phyloP scores from a whole-genome alignment of 331 rosid species.

The Ulmus americana region DNA sequence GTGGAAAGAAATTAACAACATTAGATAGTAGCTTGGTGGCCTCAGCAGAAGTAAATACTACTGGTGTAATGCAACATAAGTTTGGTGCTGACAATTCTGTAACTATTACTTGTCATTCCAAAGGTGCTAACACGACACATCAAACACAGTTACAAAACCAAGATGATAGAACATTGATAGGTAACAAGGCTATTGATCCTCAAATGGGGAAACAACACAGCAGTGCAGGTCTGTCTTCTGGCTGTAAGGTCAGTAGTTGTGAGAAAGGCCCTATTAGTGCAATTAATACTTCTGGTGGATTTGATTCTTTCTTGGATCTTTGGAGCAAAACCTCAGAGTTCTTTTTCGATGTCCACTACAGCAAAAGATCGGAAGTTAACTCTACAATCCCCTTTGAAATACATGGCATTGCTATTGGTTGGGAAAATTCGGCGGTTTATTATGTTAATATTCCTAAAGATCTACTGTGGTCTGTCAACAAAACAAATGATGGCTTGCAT shows the following conservation, averaged over 20 bases:
- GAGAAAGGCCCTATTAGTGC: slow-evolving; percentile 75
- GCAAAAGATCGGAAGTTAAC: slow-evolving; percentile 56
- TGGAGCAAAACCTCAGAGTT: slow-evolving; percentile 68
- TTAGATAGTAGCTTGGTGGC: slow-evolving; percentile 26
- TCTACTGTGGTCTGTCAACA: slow-evolving; percentile 48
- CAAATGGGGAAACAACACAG: slow-evolving; percentile 30
- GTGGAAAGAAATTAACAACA: slow-evolving; percentile 29
- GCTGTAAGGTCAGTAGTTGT: slow-evolving; percentile 26
- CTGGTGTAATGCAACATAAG: slow-evolving; percentile 20
- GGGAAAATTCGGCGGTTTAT: slow-evolving; percentile 84
- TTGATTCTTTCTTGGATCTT: slow-evolving; percentile 78
- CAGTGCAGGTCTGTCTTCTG: slow-evolving; percentile 28
- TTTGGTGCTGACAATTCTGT: slow-evolving; percentile 32
- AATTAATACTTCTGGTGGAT: slow-evolving; percentile 54
- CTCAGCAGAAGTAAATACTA: slow-evolving; percentile 38
- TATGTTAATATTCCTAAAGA: slow-evolving; percentile 80
- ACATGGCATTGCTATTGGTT: slow-evolving; percentile 84
- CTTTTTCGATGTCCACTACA: slow-evolving; percentile 74
- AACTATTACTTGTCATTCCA: slow-evolving; percentile 22
- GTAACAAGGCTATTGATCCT: slow-evolving; percentile 24
- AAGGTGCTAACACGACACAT: slow-evolving; percentile 24
- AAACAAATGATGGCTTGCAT: slow-evolving; percentile 32
- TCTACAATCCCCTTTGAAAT: slow-evolving; percentile 66
- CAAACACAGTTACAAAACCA: slow-evolving; percentile 28
- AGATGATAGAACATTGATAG: slow-evolving; percentile 28